Base-by-base conservation (phyloP, 495 filamentous ascomycete species). In the Penicillium ochrochloron region DNA sequence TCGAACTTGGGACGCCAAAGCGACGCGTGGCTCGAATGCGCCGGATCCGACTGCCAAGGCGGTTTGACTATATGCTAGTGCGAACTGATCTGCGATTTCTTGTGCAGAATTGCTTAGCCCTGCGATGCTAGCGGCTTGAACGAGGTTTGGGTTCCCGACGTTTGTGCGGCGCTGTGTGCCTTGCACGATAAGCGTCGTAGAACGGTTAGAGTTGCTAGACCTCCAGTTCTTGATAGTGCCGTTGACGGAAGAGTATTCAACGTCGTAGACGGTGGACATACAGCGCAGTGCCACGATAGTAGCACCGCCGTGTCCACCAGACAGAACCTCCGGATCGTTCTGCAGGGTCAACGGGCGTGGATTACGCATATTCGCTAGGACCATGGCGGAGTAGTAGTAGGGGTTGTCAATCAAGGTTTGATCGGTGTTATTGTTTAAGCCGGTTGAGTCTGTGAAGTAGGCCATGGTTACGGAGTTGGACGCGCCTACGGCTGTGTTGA, bases 231-330 rank as follows among this genome's bases (percentile, higher is more conserved):
- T 46, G 42, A 46, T 46, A 10, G 42, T 46, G n/a, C 42, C 42
- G 42, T 46, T 46, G n/a, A 46, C n/a, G n/a, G 42, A 46, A 46
- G 42, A 46, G 42, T 46, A 46, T 46, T 46, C n/a, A 17, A 46
- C 42, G n/a, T 46, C 42, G 42, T 46, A 46, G 17, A 46, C 42
- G 42, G 42, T 46, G n/a, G 42, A 46, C 19, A 17, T 46, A 17
- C 42, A 46, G 42, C 42, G 7, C 42, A 46, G 5, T 46, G 42
- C 42, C 7, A 46, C 42, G 42, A 46, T 46, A 46, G 42, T 46
- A n/a, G 42, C 42, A 21, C 42, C 42, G n/a, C 42, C 42, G 42
- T 46, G 42, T 46, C 42, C 42, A 21, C 42, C 42, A 17, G 42
- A n/a, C 42, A 46, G 42, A 46, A 46, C 42, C 42, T 46, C 42